A percentile compares a stretch with the other conserved stretches of the same genome.
Evolutionary conservation across 2,329 filamentous ascomycete species (phyloP).

Genomic region (Plenodomus biglobosus): DNA sequence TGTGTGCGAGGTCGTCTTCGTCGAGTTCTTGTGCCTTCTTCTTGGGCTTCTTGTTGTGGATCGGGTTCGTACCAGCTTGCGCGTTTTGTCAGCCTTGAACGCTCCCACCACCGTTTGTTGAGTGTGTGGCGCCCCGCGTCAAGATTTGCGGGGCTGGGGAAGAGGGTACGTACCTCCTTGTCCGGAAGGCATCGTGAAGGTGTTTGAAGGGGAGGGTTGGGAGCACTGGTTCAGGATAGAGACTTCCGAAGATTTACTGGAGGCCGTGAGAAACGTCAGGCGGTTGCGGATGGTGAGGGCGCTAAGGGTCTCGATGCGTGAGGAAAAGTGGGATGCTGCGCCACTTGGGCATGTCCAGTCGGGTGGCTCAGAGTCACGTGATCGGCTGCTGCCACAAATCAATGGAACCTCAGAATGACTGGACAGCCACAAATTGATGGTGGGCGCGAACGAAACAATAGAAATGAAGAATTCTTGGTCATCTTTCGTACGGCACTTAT

Average conservation of each 20-base stretch:
- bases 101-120: too few species aligned
- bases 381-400: too few species aligned
- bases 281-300: slow-evolving; percentile 21
- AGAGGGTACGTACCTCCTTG: slow-evolving; percentile 48
- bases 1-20: slow-evolving; percentile 81
- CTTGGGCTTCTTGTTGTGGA: slow-evolving; percentile 78
- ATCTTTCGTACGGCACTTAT: background rate
- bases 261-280: slow-evolving; percentile 17
- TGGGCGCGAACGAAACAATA: too few species aligned
- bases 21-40: slow-evolving; percentile 74
- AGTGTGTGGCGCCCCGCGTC: background rate
- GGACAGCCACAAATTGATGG: background rate
- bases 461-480: too few species aligned
- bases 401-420: too few species aligned
- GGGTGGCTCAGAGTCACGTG: background rate
- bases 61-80: slow-evolving; percentile 55
- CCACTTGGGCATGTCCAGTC: too few species aligned
- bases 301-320: slow-evolving; percentile 14
- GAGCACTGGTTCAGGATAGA: background rate
- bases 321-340: slow-evolving; percentile 15
- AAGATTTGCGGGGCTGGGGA: slow-evolving; percentile 5
- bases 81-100: slow-evolving; percentile 22
- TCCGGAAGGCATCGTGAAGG: slow-evolving; percentile 53
- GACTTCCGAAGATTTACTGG: slow-evolving; percentile 6
- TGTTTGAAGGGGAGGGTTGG: slow-evolving; percentile 2